Conservation (phyloP, 495 filamentous ascomycete species). For the Tetracladium marchalianum region DNA sequence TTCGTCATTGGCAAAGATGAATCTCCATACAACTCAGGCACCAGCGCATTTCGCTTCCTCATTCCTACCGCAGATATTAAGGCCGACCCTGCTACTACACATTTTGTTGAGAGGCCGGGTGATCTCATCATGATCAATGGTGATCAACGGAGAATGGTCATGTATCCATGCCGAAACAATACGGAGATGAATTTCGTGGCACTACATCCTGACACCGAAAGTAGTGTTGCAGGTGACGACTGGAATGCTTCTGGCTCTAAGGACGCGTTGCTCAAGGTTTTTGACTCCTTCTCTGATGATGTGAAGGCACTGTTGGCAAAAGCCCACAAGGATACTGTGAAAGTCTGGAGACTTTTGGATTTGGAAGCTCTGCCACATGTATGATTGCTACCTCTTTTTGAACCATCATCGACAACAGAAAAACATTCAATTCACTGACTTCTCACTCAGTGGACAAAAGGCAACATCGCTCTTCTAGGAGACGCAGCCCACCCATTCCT, state of each 20-base stretch:
- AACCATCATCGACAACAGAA: too few species aligned
- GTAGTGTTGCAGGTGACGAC: background rate
- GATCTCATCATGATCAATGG: constrained; percentile 39
- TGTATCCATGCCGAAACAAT: constrained; percentile 49
- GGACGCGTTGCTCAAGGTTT: constrained; percentile 35
- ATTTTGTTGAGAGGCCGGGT: constrained; percentile 34
- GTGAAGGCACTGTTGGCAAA: constrained; percentile 31
- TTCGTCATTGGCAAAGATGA: constrained; percentile 25
- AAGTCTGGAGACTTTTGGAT: constrained; percentile 50
- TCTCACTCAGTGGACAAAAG: constrained; percentile 46
- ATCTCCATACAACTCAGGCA: constrained; percentile 36
- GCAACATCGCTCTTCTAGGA: constrained; percentile 41
- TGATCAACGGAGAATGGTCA: constrained; percentile 41
- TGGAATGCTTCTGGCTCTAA: constrained; percentile 8
- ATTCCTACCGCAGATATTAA: constrained; percentile 33
- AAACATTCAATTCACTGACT: too few species aligned
- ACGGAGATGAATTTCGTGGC: constrained; percentile 50
- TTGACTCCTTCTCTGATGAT: constrained; percentile 30
- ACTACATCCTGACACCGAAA: constrained; percentile 42
- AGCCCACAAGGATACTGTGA: constrained; percentile 35
- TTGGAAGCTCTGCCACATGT: constrained; percentile 44
- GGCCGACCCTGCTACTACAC: constrained; percentile 37
- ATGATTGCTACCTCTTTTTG: too few species aligned
- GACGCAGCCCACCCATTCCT: constrained; percentile 55
- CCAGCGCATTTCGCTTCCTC: constrained; percentile 51